Conservation (phyloP, 257 asterid genomes). For the Solanum pennellii region DNA sequence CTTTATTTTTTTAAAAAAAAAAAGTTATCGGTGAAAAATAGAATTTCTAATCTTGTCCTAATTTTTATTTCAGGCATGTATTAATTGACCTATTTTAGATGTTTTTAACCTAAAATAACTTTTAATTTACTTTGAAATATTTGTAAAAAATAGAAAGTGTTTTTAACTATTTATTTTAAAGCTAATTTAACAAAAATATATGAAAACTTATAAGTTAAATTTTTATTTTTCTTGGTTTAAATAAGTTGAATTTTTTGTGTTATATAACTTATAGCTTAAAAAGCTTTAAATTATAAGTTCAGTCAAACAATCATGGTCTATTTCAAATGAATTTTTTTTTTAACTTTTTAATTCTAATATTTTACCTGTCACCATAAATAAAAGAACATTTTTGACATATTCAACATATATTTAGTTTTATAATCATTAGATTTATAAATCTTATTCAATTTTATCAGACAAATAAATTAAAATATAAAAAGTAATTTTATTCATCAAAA, state of each 20-base stretch:
- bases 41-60: background rate
- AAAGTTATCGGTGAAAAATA: background rate
- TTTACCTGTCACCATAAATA: background rate
- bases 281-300: too few relatives aligned
- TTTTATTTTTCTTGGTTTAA: too few relatives aligned
- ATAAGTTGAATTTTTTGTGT: too few relatives aligned
- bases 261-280: too few relatives aligned
- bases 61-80: fast-evolving
- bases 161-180: background rate
- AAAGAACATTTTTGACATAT: too few relatives aligned
- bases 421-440: background rate
- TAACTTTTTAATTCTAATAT: too few relatives aligned
- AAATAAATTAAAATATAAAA: too few relatives aligned
- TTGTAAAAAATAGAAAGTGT: too few relatives aligned
- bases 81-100: background rate
- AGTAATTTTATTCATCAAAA: background rate
- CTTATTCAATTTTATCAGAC: fast-evolving
- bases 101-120: background rate
- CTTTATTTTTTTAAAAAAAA: background rate
- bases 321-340: too few relatives aligned
- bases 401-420: too few relatives aligned
- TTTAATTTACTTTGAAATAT: background rate
- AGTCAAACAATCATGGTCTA: background rate
- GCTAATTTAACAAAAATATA: background rate
- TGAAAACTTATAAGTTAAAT: too few relatives aligned